These are phyloP conservation scores for Stereum hirsutum DNA, from an alignment of 1,284 basidiomycete species.

Conservation along the genomic window DNA sequence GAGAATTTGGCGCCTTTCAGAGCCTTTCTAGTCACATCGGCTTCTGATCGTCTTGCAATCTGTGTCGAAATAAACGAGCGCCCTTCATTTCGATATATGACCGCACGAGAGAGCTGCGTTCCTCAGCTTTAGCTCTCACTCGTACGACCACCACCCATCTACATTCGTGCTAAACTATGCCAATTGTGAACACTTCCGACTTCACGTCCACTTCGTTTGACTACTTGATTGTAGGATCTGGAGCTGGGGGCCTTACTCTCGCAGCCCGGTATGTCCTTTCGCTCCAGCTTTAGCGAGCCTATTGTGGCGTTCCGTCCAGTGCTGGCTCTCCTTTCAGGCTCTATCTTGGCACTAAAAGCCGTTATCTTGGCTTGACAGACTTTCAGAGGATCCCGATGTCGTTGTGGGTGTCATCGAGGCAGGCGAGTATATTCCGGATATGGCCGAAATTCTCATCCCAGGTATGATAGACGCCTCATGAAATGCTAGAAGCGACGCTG, in stretches of 20 bases:
- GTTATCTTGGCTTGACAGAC: too few relatives aligned
- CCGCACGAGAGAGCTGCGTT: too few relatives aligned
- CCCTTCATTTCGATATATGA: too few relatives aligned
- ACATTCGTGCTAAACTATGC: too few relatives aligned
- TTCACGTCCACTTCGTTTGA: neutral
- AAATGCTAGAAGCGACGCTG: neutral
- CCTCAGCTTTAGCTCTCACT: too few relatives aligned
- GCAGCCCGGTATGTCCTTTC: neutral
- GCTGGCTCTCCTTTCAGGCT: too few relatives aligned
- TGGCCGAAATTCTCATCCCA: neutral
- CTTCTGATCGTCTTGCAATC: too few relatives aligned
- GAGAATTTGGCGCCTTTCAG: too few relatives aligned
- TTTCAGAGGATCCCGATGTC: conserved; percentile 4
- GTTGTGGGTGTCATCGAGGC: conserved; percentile 6
- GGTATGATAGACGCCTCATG: neutral
- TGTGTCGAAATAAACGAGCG: too few relatives aligned
- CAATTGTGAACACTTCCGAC: neutral
- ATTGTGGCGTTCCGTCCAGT: neutral
- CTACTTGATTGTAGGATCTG: neutral
- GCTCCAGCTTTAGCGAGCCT: neutral
- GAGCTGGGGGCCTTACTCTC: neutral
- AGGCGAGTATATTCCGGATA: neutral
- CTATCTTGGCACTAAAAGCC: too few relatives aligned
- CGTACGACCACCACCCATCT: too few relatives aligned
- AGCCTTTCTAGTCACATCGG: too few relatives aligned